A percentile compares a stretch with the other conserved stretches of the same genome.
These are phyloP conservation scores for Alternaria incomplexa DNA, from an alignment of 2,329 filamentous ascomycete genomes.

Conservation along the genomic window DNA sequence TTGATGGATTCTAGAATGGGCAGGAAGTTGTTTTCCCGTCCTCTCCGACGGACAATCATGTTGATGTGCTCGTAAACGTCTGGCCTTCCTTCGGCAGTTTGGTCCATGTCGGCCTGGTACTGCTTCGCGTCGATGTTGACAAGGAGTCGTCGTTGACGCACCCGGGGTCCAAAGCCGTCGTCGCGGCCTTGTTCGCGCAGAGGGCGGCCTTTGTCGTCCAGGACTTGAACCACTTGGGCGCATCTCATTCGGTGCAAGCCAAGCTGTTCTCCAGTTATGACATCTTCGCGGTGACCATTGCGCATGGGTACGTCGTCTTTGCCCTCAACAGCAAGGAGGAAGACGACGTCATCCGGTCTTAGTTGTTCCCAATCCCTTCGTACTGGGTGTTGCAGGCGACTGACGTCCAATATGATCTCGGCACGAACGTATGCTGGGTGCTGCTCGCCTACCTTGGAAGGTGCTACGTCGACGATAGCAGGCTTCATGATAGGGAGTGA, in stretches of 20 bases:
- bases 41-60: conserved; percentile 79
- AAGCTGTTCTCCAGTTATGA: conserved; percentile 63
- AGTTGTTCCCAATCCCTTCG: conserved; percentile 90
- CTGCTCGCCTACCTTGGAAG: conserved; percentile 80
- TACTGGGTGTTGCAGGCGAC: conserved; percentile 75
- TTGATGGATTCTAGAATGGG: conserved; percentile 91
- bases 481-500: conserved; percentile 85
- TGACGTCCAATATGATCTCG: conserved; percentile 84
- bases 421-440: conserved; percentile 84
- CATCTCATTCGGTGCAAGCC: conserved; percentile 76
- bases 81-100: conserved; percentile 67
- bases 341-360: conserved; percentile 86
- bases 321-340: conserved; percentile 78
- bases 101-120: conserved; percentile 78
- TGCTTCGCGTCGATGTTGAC: conserved; percentile 80
- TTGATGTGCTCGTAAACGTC: conserved; percentile 88
- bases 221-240: conserved; percentile 83
- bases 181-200: conserved; percentile 69
- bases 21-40: conserved; percentile 96
- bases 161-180: conserved; percentile 66
- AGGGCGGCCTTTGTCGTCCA: conserved; percentile 81
- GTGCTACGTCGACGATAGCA: conserved; percentile 84
- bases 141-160: conserved; percentile 71
- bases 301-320: conserved; percentile 58
- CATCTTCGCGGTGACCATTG: conserved; percentile 60